Conservation (phyloP, 2,329 filamentous ascomycete species). For the Fusarium phyllophilum region DNA sequence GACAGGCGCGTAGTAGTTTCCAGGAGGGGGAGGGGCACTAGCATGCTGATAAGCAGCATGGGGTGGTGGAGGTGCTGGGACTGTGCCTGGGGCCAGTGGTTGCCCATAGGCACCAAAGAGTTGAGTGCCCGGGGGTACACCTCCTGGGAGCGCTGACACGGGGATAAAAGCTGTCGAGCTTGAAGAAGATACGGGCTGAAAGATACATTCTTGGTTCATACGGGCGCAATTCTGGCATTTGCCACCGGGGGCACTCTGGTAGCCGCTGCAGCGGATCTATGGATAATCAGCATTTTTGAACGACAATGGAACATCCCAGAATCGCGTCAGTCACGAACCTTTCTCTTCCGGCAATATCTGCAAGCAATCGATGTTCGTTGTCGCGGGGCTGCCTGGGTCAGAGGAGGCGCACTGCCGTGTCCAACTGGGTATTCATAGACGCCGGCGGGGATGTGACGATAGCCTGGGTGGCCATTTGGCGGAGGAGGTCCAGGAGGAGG, state of each 20-base stretch:
- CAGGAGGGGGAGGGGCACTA: slow-evolving; percentile 49
- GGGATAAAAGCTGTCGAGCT: slow-evolving; percentile 68
- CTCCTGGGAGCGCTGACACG: slow-evolving; percentile 67
- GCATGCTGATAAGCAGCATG: slow-evolving; percentile 41
- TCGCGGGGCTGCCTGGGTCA: slow-evolving; percentile 64
- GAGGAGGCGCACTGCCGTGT: slow-evolving; percentile 48
- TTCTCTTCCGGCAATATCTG: slow-evolving; percentile 69
- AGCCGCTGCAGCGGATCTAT: slow-evolving; percentile 70
- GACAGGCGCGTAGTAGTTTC: slow-evolving; percentile 54
- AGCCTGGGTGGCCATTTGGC: slow-evolving; percentile 45
- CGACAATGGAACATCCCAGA: background rate
- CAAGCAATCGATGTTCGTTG: slow-evolving; percentile 70
- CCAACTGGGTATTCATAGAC: slow-evolving; percentile 49
- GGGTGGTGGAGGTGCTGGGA: slow-evolving; percentile 40
- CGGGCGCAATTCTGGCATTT: slow-evolving; percentile 71
- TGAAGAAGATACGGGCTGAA: slow-evolving; percentile 67
- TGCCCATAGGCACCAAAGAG: slow-evolving; percentile 69
- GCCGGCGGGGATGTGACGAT: slow-evolving; percentile 44
- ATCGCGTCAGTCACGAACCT: slow-evolving; percentile 53
- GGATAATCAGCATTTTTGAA: slow-evolving; percentile 17
- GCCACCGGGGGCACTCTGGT: slow-evolving; percentile 66
- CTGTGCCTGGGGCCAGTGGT: slow-evolving; percentile 55
- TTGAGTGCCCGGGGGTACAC: slow-evolving; percentile 65
- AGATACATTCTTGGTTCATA: slow-evolving; percentile 70
- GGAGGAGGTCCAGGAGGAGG: slow-evolving; percentile 46